Conservation (phyloP, 2,329 filamentous ascomycete species). For the Calonectria pseudoturangicola region DNA sequence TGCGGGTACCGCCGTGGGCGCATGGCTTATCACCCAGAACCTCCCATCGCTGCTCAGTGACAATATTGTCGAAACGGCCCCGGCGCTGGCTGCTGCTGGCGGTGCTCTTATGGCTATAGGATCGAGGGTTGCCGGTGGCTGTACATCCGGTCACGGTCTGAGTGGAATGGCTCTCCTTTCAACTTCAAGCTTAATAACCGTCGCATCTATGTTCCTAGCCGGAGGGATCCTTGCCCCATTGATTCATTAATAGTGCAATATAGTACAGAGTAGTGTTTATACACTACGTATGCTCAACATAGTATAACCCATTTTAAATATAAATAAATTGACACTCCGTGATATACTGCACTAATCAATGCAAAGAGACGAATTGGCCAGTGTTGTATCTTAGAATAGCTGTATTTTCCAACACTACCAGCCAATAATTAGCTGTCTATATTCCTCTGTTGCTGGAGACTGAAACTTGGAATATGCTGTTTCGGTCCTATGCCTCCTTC, state of each 20-base stretch:
- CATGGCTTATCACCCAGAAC: slow-evolving; percentile 60
- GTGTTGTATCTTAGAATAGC: background rate
- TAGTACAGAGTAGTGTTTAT: background rate
- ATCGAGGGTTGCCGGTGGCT: slow-evolving; percentile 78
- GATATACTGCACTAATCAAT: background rate
- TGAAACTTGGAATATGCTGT: background rate
- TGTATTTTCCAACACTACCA: background rate
- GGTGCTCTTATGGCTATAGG: slow-evolving; percentile 76
- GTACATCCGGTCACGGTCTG: slow-evolving; percentile 81
- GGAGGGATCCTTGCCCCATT: slow-evolving; percentile 62
- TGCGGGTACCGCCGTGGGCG: slow-evolving; percentile 69
- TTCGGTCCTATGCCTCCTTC: background rate
- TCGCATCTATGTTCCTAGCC: slow-evolving; percentile 73
- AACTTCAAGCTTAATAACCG: slow-evolving; percentile 77
- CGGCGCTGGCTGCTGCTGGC: slow-evolving; percentile 67
- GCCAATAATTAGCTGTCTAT: background rate
- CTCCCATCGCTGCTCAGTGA: slow-evolving; percentile 56
- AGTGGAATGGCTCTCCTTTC: slow-evolving; percentile 79
- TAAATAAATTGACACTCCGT: background rate
- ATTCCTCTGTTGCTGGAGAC: background rate
- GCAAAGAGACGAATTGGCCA: no score
- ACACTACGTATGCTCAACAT: background rate
- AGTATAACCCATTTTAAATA: background rate
- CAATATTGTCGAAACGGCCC: slow-evolving; percentile 58
- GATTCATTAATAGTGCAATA: slow-evolving; percentile 43